Base-by-base conservation (phyloP, 176 grass and related monocot genomes). In the Avena atlantica region DNA sequence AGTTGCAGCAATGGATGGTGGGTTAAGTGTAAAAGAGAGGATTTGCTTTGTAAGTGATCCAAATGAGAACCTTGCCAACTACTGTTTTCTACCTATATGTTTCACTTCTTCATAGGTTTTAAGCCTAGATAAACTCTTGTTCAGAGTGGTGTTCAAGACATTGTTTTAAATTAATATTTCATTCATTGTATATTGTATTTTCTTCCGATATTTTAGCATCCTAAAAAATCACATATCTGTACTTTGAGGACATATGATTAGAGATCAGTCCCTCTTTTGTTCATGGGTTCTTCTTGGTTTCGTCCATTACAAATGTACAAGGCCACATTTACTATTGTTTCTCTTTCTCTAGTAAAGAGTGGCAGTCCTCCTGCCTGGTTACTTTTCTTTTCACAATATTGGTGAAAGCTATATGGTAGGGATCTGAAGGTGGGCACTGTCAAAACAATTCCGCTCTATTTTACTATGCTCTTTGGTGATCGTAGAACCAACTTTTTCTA, bases 21-120 rank as follows among this genome's bases (percentile, higher is more conserved):
- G 89, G n/a, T 78, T 90, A 83, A 90, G 84, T 87, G 56, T 71
- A 87, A 90, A 90, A 90, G 84, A 90, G 86, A 78, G 89, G 80
- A 87, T 90, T 37, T 87, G 89, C 74, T 87, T 90, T 83, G 88
- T 90, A 90, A 90, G 88, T 86, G 70, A 81, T 81, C 55, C 80
- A 64, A 84, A 73, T 40, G 55, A 47, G 29, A 85, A 62, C 50
- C 47, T 76, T 81, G 42, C 59, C 10, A 40, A 23, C 50, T 73
- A 20, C 60, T 49, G 2, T 47, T 81, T 86, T 36, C 10, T 31
- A 86, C 52, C 57, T 81, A 51, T 65, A 81, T 77, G 37, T 70
- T 90, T 82, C n/a, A 24, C 42, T 70, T 82, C 23, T 80, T 1
- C 57, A 74, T 55, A 64, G 66, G 13, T 44, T 67, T 57, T 6